Percentiles rank a stretch among this genome's conserved stretches.
These are phyloP conservation scores for Microstegium vimineum DNA, from an alignment of 176 grass and related monocot genomes.

Conservation along the genomic window DNA sequence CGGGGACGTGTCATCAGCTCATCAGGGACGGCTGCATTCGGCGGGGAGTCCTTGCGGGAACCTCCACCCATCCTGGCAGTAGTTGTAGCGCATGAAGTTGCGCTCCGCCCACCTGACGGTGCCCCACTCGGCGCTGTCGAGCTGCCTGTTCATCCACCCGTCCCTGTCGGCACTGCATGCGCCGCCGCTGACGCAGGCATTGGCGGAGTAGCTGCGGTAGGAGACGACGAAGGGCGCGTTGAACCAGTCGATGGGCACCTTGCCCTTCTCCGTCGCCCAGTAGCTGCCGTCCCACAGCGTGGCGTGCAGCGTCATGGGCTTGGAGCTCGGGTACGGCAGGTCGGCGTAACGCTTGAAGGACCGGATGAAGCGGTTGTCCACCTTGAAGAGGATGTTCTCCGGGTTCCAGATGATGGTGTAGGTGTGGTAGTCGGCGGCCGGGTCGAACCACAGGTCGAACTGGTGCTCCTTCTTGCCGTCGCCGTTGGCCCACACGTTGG, in stretches of 20 bases:
- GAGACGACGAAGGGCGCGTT: constrained; percentile 39
- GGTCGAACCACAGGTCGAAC: constrained; percentile 43
- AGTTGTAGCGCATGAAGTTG: constrained; percentile 40
- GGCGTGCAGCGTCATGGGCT: constrained; percentile 51
- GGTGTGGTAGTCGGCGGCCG: constrained; percentile 36
- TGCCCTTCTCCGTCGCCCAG: constrained; percentile 44
- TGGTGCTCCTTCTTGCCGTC: no score
- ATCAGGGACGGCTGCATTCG: constrained; percentile 35
- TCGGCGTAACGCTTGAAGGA: constrained; percentile 34
- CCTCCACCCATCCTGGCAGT: constrained; percentile 37
- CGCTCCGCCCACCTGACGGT: constrained; percentile 37
- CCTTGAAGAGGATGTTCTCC: constrained; percentile 29
- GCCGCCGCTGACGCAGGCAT: constrained; percentile 28
- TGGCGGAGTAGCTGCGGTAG: constrained; percentile 29
- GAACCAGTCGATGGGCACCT: constrained; percentile 34
- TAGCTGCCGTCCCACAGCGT: constrained; percentile 54
- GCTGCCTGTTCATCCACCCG: constrained; percentile 27
- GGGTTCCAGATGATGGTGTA: constrained; percentile 37
- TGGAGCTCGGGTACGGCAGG: constrained; percentile 25
- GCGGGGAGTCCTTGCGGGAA: constrained; percentile 45
- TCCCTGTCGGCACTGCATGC: background rate
- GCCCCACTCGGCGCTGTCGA: background rate
- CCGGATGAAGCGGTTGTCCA: constrained; percentile 20
- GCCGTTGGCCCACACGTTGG: no score
- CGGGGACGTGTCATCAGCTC: background rate